Conservation (phyloP, 805 yeast genomes). For the Candida lessepsii region DNA sequence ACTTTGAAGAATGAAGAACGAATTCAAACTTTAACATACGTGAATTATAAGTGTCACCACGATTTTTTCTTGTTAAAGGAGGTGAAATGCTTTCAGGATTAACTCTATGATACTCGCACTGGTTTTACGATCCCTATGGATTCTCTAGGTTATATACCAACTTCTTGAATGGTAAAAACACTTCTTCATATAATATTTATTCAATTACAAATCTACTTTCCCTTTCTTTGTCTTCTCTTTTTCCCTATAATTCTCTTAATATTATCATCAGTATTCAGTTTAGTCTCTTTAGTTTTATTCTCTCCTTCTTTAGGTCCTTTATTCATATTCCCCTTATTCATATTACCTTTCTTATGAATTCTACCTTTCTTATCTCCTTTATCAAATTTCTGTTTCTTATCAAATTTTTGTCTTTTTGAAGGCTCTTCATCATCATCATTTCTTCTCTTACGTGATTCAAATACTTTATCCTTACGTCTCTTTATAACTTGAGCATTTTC, state of each 20-base stretch:
- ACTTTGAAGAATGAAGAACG: too few relatives aligned
- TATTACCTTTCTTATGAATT: conserved; percentile 17
- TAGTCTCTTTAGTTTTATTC: not conserved
- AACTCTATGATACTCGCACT: too few relatives aligned
- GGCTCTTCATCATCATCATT: conserved; percentile 23
- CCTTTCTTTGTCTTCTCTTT: conserved; percentile 65
- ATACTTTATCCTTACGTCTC: conserved; percentile 75
- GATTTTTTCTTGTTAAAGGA: too few relatives aligned
- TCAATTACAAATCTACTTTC: conserved; percentile 24
- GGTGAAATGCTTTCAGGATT: too few relatives aligned
- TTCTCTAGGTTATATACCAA: too few relatives aligned
- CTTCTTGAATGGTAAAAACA: too few relatives aligned
- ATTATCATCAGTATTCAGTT: conserved; percentile 39
- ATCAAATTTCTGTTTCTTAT: not conserved
- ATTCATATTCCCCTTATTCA: conserved; percentile 40
- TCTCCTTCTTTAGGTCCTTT: conserved; percentile 27
- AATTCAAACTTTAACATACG: too few relatives aligned
- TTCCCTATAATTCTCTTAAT: conserved; percentile 64
- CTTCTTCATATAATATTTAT: too few relatives aligned
- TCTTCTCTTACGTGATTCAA: conserved; percentile 24
- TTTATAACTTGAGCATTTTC: conserved; percentile 93
- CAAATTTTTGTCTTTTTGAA: conserved; percentile 12
- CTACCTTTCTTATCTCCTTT: conserved; percentile 15
- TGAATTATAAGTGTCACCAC: too few relatives aligned
- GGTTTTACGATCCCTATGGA: too few relatives aligned